These are phyloP conservation scores for Avena eriantha DNA, from an alignment of 176 grass and related monocot genomes.

Conservation along the genomic window DNA sequence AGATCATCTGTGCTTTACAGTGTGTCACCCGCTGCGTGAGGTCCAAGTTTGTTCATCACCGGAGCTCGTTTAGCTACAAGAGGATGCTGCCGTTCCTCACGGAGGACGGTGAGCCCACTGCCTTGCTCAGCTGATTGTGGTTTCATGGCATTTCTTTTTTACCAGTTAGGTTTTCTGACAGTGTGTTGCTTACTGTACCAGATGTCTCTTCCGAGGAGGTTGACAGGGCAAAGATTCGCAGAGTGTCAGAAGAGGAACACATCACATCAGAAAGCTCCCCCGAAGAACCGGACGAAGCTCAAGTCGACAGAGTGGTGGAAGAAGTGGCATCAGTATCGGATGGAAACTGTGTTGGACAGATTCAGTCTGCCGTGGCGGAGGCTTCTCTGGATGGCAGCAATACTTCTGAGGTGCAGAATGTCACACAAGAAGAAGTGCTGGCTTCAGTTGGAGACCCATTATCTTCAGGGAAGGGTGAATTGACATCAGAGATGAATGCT, in stretches of 20 bases:
- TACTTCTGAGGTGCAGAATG: conserved; percentile 39
- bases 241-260: background rate
- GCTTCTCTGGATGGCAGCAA: conserved; percentile 13
- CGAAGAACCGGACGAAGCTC: background rate
- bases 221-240: background rate
- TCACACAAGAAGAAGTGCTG: background rate
- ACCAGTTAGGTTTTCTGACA: background rate
- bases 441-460: background rate
- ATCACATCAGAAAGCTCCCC: background rate
- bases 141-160: background rate
- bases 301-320: background rate
- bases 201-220: background rate
- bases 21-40: conserved; percentile 33
- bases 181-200: background rate
- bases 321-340: conserved; percentile 4
- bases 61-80: conserved; percentile 83
- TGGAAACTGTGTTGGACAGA: background rate
- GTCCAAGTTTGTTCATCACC: conserved; percentile 62
- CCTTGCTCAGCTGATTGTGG: background rate
- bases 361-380: background rate
- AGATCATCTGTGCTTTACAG: background rate
- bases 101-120: conserved; percentile 60
- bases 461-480: conserved; percentile 5
- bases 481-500: background rate
- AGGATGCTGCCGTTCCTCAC: conserved; percentile 88